phyloP scores from a whole-genome alignment of 305 asterid species.

The Solanum chacoense region DNA sequence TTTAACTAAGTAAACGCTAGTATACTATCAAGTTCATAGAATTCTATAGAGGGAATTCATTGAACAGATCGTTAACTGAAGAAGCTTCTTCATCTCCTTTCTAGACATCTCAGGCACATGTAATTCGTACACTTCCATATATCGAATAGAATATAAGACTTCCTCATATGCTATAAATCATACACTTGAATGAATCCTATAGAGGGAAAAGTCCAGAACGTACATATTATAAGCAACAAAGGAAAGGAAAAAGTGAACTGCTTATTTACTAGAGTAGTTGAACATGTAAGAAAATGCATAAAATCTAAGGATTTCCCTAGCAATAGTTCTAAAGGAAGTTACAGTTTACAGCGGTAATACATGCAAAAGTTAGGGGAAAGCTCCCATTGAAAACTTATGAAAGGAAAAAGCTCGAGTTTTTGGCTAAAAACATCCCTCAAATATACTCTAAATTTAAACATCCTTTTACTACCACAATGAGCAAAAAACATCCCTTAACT shows the following conservation, averaged over 20 bases:
- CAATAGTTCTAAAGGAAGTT: not conserved
- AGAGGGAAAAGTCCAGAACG: not conserved
- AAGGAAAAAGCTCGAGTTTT: not conserved
- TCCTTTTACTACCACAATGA: too few relatives aligned
- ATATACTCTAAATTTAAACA: too few relatives aligned
- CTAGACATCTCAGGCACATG: not conserved
- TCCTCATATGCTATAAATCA: not conserved
- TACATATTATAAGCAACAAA: not conserved
- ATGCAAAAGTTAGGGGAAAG: not conserved
- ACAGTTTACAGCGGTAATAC: not conserved
- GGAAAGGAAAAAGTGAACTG: not conserved
- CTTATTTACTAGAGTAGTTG: not conserved
- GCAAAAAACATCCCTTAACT: too few relatives aligned
- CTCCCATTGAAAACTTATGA: not conserved
- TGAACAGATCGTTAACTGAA: not conserved
- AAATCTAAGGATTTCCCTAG: not conserved
- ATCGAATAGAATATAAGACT: not conserved
- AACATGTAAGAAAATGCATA: not conserved
- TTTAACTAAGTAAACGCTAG: not conserved
- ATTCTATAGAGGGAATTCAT: not conserved
- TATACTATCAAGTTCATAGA: not conserved
- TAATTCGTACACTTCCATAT: not conserved
- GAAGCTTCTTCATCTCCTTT: not conserved
- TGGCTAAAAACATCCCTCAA: too few relatives aligned
- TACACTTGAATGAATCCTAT: not conserved